Percentiles rank a stretch among this genome's conserved stretches.
phyloP scores from a whole-genome alignment of 2,329 filamentous ascomycete species.

The Alternaria rosae region DNA sequence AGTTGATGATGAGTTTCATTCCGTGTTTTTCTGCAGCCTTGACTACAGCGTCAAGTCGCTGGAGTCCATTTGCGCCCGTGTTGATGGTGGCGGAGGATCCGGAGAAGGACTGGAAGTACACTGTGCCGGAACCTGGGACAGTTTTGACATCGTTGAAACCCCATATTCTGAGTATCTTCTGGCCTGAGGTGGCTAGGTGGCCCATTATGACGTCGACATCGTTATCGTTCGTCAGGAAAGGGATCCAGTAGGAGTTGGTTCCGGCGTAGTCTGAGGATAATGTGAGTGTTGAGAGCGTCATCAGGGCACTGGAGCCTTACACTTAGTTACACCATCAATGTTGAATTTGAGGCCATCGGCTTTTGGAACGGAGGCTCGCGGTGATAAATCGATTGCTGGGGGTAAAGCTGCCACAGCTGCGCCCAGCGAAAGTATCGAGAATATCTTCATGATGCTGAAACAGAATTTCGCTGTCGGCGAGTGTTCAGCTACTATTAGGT shows the following conservation, averaged over 20 bases:
- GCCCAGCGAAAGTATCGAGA: conserved; percentile 25
- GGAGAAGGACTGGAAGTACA: conserved; percentile 65
- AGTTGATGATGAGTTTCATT: conserved; percentile 70
- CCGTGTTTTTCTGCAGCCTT: conserved; percentile 64
- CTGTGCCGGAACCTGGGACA: conserved; percentile 51
- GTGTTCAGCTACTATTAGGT: not conserved
- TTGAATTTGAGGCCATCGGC: conserved; percentile 43
- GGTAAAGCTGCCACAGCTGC: conserved; percentile 32
- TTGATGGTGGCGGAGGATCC: conserved; percentile 64
- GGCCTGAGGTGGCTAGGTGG: conserved; percentile 59
- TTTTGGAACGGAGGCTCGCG: conserved; percentile 34
- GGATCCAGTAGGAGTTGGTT: conserved; percentile 65
- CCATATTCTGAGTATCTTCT: conserved; percentile 68
- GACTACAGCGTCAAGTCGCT: conserved; percentile 71
- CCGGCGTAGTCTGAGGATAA: conserved; percentile 56
- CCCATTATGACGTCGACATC: conserved; percentile 62
- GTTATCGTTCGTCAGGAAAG: conserved; percentile 60
- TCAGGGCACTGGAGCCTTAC: conserved; percentile 12
- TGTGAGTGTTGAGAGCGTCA: not conserved
- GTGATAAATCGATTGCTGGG: conserved; percentile 16
- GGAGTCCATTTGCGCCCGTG: conserved; percentile 67
- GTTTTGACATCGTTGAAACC: conserved; percentile 67
- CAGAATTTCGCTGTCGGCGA: not conserved
- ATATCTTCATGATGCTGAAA: conserved; percentile 30
- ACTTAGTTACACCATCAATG: conserved; percentile 46